Evolutionary conservation across 106 monocot genomes (phyloP).

Genomic region (Iris macrosiphon): DNA sequence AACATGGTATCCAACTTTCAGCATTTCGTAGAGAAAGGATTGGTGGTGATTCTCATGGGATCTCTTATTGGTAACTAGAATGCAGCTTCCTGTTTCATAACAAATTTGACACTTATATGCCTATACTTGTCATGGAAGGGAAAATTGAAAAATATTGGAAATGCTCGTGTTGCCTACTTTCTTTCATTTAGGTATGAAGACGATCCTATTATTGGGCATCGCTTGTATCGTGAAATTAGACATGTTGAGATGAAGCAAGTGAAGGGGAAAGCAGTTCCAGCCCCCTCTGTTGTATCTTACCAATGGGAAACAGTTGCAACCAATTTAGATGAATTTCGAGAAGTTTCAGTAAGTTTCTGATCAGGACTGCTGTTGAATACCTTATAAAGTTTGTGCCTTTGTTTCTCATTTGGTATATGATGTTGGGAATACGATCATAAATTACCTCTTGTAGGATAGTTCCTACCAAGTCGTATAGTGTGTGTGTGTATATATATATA

Average conservation of each 20-base stretch:
- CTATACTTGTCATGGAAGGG: neutral
- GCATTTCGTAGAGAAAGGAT: conserved; percentile 85
- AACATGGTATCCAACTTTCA: conserved; percentile 76
- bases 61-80: conserved; percentile 79
- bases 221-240: conserved; percentile 89
- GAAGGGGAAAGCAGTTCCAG: conserved; percentile 44
- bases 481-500: no score
- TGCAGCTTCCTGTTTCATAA: neutral
- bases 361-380: no score
- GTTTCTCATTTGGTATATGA: no score
- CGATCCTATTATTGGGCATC: conserved; percentile 87
- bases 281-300: conserved; percentile 39
- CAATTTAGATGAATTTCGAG: conserved; percentile 90
- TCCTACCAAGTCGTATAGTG: no score
- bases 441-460: no score
- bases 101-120: neutral
- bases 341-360: conserved; percentile 78
- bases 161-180: neutral
- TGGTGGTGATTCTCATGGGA: conserved; percentile 87
- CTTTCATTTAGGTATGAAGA: conserved; percentile 76
- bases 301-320: conserved; percentile 97
- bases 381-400: no score
- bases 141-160: neutral
- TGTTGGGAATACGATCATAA: no score
- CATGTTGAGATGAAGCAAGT: conserved; percentile 55